Percentiles rank a stretch among this genome's conserved stretches.
Conservation (phyloP, 495 filamentous ascomycete species). For the Ramalina intermedia region DNA sequence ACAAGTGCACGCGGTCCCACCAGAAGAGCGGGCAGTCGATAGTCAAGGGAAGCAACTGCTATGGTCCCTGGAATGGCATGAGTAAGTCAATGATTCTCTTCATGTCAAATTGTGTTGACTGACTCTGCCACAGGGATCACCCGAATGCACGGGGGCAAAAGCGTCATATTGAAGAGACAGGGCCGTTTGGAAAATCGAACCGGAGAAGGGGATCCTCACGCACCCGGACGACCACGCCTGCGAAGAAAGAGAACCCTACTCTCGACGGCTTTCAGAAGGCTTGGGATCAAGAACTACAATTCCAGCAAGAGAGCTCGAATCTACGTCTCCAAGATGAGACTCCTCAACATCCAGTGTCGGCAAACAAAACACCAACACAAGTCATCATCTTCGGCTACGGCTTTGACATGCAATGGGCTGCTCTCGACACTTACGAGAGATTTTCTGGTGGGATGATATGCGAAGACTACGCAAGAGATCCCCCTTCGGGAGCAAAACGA, state of each 20-base stretch:
- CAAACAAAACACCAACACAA: conserved; percentile 56
- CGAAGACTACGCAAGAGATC: conserved; percentile 74
- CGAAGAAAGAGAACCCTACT: conserved; percentile 43
- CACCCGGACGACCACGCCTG: conserved; percentile 44
- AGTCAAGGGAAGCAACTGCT: conserved; percentile 43
- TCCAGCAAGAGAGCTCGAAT: conserved; percentile 27
- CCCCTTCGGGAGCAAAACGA: conserved; percentile 37
- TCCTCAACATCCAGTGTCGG: conserved; percentile 29
- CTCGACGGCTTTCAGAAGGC: conserved; percentile 36
- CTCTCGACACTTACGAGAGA: conserved; percentile 70
- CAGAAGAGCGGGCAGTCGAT: conserved; percentile 46
- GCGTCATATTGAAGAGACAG: conserved; percentile 35
- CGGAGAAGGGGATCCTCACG: conserved; percentile 36
- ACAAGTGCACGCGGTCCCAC: conserved; percentile 55
- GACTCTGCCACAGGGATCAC: not conserved
- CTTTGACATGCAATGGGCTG: conserved; percentile 59
- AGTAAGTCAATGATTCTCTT: conserved; percentile 26
- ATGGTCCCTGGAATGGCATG: conserved; percentile 47
- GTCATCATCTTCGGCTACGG: conserved; percentile 75
- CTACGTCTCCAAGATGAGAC: conserved; percentile 14
- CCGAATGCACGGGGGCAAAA: conserved; percentile 7
- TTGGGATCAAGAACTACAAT: conserved; percentile 16
- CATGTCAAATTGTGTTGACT: not conserved
- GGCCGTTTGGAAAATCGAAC: conserved; percentile 45
- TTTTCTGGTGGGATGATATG: conserved; percentile 58